These are phyloP conservation scores for Areca catechu DNA, from an alignment of 176 grass and related monocot species.

Conservation along the genomic window DNA sequence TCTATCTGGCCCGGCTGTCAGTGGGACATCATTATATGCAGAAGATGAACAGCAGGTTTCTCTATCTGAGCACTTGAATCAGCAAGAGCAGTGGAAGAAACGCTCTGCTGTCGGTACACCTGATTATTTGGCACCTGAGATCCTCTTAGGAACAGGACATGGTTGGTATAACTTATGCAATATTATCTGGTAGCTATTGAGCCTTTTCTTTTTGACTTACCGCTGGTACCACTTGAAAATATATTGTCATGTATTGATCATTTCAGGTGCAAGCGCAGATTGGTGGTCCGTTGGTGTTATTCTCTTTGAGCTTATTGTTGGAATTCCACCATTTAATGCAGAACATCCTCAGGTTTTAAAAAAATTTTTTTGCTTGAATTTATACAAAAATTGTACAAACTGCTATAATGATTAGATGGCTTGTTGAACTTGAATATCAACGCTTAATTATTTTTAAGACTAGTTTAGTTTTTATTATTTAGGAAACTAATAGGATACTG, in stretches of 20 bases:
- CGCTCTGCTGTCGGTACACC: conserved; percentile 95
- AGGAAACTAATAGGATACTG: too few relatives aligned
- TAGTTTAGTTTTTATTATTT: too few relatives aligned
- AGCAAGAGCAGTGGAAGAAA: conserved; percentile 60
- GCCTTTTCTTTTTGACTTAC: conserved; percentile 3
- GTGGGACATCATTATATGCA: conserved; percentile 74
- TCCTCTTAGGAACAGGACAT: conserved; percentile 95
- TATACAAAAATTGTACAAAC: too few relatives aligned
- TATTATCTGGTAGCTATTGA: not conserved
- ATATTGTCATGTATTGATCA: conserved; percentile 21
- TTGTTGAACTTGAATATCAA: too few relatives aligned
- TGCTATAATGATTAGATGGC: too few relatives aligned
- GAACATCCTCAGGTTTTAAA: conserved; percentile 80
- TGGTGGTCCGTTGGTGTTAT: conserved; percentile 99
- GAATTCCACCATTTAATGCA: conserved; percentile 98
- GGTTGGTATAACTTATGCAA: conserved; percentile 29
- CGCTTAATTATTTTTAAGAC: too few relatives aligned
- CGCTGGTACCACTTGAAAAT: conserved; percentile 7
- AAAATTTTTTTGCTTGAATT: too few relatives aligned
- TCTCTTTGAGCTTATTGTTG: conserved; percentile 99
- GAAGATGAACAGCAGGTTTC: conserved; percentile 79
- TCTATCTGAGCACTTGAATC: conserved; percentile 70
- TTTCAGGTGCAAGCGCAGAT: conserved; percentile 94
- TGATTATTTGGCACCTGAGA: conserved; percentile 99
- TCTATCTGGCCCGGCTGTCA: conserved; percentile 87